Conservation (phyloP, 768 basidiomycete species). For the Hygrophorus pudorinus region DNA sequence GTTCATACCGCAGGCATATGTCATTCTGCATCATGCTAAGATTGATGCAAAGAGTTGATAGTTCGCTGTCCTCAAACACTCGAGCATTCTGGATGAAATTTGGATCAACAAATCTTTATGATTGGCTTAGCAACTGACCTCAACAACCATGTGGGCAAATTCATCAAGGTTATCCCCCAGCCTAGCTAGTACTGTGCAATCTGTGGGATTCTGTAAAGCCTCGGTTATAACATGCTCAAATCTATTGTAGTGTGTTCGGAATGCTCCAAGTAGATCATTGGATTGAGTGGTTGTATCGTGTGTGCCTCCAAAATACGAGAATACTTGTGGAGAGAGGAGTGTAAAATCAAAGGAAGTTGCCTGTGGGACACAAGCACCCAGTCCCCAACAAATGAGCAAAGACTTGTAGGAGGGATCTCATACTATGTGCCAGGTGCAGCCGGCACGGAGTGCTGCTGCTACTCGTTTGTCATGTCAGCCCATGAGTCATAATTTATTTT, state of each 20-base stretch:
- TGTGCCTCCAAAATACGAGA: no score
- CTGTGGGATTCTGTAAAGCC: background rate
- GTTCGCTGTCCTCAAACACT: constrained; percentile 8
- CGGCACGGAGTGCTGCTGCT: no score
- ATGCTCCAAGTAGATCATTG: background rate
- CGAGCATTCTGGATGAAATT: constrained; percentile 5
- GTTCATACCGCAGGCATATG: constrained; percentile 5
- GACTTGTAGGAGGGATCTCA: no score
- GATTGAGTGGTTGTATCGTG: no score
- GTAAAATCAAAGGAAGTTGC: no score
- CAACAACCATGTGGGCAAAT: constrained; percentile 3
- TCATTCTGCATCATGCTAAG: constrained; percentile 9
- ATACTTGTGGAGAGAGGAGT: no score
- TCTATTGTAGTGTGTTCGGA: background rate
- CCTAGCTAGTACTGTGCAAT: constrained; percentile 4
- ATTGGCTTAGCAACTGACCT: no score
- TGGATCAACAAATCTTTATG: background rate
- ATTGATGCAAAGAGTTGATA: constrained; percentile 3
- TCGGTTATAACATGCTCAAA: background rate
- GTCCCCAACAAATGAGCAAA: no score
- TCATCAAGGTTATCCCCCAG: constrained; percentile 6
- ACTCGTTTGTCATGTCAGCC: no score
- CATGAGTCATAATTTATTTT: no score
- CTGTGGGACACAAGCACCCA: no score
- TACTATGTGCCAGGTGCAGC: no score